Percentiles rank a stretch among this genome's conserved stretches.
Conservation (phyloP, 495 filamentous ascomycete genomes). For the Rhizodiscina lignyota region DNA sequence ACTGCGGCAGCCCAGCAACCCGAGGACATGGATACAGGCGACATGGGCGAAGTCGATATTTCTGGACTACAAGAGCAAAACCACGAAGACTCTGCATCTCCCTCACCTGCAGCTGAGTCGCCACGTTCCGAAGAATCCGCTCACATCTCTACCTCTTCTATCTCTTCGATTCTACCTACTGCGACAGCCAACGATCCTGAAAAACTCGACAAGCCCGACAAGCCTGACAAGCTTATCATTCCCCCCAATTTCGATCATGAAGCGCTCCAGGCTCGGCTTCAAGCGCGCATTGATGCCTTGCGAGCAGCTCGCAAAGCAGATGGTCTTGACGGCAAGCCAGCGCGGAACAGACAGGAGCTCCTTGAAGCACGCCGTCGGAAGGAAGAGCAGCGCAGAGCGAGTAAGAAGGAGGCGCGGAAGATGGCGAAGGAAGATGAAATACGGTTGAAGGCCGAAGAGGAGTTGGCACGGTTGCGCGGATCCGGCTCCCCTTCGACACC, state of each 20-base stretch:
- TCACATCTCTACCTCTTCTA: slow-evolving; percentile 17
- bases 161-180: slow-evolving; percentile 13
- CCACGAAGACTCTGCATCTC: too few relatives aligned
- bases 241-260: slow-evolving; percentile 39
- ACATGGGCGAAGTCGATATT: too few relatives aligned
- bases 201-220: slow-evolving; percentile 24
- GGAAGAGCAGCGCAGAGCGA: slow-evolving; percentile 64
- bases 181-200: slow-evolving; percentile 3
- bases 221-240: slow-evolving; percentile 21
- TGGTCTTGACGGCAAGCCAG: slow-evolving; percentile 57
- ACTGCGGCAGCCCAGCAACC: slow-evolving; percentile 10
- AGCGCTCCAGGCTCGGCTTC: slow-evolving; percentile 55
- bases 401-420: slow-evolving; percentile 66
- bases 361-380: slow-evolving; percentile 79
- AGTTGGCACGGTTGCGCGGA: slow-evolving; percentile 23
- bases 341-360: slow-evolving; percentile 70
- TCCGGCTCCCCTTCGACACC: slow-evolving; percentile 11
- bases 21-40: too few relatives aligned
- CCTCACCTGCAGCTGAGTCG: slow-evolving; percentile 3
- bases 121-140: slow-evolving; percentile 9
- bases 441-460: slow-evolving; percentile 43
- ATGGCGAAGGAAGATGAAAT: slow-evolving; percentile 64
- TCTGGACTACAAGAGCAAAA: too few relatives aligned
- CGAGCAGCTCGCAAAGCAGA: slow-evolving; percentile 71
- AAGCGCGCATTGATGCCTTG: slow-evolving; percentile 64